A percentile compares a stretch with the other conserved stretches of the same genome.
Conservation (phyloP, 306 rosid genomes). For the Oemleria cerasiformis region DNA sequence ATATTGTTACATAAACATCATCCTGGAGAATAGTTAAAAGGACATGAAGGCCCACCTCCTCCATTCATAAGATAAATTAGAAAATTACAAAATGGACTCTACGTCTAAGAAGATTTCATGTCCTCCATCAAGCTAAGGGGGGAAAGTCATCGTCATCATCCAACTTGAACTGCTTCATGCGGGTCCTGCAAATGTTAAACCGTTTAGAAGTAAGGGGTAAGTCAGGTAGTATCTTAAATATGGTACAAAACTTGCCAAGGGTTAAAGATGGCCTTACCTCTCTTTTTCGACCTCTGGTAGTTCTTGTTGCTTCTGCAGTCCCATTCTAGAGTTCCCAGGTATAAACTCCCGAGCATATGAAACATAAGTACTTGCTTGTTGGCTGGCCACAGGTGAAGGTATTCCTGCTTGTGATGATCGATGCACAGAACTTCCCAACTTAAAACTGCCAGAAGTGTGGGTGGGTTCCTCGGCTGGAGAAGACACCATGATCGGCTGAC, state of each 20-base stretch:
- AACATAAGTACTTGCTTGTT: constrained; percentile 25
- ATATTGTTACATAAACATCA: not conserved
- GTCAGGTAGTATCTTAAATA: not conserved
- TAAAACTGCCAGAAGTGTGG: not conserved
- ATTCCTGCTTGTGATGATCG: constrained; percentile 9
- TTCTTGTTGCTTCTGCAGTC: constrained; percentile 21
- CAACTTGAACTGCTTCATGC: constrained; percentile 14
- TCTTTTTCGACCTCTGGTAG: not conserved
- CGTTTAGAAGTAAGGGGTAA: not conserved
- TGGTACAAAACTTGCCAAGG: constrained; percentile 14
- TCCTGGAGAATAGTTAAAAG: not conserved
- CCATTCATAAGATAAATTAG: not conserved
- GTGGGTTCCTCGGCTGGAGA: constrained; percentile 13
- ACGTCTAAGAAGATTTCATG: not conserved
- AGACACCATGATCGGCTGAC: not conserved
- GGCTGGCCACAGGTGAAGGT: constrained; percentile 21
- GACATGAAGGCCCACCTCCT: not conserved
- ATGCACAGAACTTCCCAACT: constrained; percentile 23
- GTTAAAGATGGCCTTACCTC: constrained; percentile 25
- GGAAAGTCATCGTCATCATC: constrained; percentile 24
- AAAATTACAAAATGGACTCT: not conserved
- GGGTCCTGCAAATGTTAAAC: constrained; percentile 22
- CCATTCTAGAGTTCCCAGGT: constrained; percentile 15
- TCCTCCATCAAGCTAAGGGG: not conserved
- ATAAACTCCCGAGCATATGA: constrained; percentile 15